Evolutionary conservation across 225 moss, liverwort and hornwort genomes (phyloP).

Genomic region (Asterella californica): DNA sequence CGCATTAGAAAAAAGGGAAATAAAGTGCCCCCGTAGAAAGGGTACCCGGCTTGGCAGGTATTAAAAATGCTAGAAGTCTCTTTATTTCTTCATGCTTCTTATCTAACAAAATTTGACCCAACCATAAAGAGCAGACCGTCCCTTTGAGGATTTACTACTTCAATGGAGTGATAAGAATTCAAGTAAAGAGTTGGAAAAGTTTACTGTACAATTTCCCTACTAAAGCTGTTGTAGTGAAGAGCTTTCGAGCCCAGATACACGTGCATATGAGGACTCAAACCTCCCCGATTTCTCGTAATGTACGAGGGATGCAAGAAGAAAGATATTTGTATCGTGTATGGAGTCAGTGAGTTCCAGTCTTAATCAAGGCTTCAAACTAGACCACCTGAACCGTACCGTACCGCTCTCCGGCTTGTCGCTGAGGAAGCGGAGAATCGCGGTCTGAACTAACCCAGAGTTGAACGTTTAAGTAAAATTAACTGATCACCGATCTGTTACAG

Average conservation of each 20-base stretch:
- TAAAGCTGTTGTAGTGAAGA: neutral
- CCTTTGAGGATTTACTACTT: neutral
- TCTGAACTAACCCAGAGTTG: neutral
- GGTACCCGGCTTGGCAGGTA: too few species aligned
- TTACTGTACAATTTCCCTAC: constrained; percentile 5
- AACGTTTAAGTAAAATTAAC: too few species aligned
- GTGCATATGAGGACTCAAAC: neutral
- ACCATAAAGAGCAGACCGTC: neutral
- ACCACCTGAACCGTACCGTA: too few species aligned
- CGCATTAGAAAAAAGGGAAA: too few species aligned
- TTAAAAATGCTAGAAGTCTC: too few species aligned
- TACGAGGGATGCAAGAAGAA: neutral
- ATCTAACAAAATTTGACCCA: neutral
- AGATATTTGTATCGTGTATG: neutral
- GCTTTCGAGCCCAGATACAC: neutral
- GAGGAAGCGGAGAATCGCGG: neutral
- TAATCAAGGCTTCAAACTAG: neutral
- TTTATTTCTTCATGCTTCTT: too few species aligned
- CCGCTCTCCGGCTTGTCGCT: too few species aligned
- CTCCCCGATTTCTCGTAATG: neutral
- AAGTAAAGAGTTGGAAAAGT: neutral
- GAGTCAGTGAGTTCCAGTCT: neutral
- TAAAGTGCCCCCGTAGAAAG: too few species aligned
- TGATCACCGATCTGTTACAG: neutral
- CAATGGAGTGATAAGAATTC: neutral